Conservation (phyloP, 345 rosid genomes). For the Dovyalis caffra region DNA sequence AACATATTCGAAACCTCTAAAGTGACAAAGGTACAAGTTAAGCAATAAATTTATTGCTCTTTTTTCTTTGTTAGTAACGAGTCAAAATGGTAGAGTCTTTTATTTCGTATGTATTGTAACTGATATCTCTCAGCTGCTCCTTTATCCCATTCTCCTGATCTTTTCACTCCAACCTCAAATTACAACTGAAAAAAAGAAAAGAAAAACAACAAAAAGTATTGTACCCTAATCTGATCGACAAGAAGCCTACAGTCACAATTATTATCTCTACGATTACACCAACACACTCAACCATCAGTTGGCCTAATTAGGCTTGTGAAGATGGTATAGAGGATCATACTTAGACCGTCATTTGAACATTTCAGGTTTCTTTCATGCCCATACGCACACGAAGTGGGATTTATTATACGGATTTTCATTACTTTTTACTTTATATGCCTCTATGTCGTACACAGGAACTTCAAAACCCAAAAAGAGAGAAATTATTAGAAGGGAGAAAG, state of each 20-base stretch:
- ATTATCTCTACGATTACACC: background rate
- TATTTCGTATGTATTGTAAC: background rate
- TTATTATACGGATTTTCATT: background rate
- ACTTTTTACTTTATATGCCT: too few species aligned
- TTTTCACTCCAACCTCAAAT: too few species aligned
- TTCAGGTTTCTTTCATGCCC: background rate
- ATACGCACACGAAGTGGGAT: background rate
- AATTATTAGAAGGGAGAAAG: background rate
- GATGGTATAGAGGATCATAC: background rate
- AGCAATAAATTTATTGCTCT: background rate
- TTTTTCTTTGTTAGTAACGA: background rate
- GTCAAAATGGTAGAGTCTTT: background rate
- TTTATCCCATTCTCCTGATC: too few species aligned
- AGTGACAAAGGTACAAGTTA: background rate
- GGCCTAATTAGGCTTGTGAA: background rate
- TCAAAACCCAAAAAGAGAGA: background rate
- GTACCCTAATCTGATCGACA: background rate
- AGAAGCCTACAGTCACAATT: background rate
- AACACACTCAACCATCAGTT: background rate
- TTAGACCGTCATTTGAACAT: background rate
- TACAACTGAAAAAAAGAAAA: too few species aligned
- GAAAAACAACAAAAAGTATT: too few species aligned
- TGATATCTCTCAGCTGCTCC: too few species aligned
- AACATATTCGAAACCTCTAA: background rate
- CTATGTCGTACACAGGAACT: background rate